Evolutionary conservation across 2,329 filamentous ascomycete genomes (phyloP).

Genomic region (Phoma herbarum): DNA sequence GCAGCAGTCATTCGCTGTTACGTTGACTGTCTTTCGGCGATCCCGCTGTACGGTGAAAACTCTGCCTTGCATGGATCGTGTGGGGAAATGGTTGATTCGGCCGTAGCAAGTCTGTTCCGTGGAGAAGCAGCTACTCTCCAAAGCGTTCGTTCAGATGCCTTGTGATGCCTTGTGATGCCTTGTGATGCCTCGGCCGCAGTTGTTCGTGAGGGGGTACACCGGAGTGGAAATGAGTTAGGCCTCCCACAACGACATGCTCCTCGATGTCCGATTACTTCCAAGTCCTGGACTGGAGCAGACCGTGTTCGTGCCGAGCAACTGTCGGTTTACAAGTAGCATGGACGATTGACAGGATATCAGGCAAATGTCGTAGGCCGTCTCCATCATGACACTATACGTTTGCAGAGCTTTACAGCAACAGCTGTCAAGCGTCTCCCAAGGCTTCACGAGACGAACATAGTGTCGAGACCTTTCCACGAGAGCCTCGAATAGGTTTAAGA

Average conservation of each 20-base stretch:
- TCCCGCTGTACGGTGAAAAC: not conserved
- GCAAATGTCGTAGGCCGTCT: not conserved
- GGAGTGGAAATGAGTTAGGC: conserved; percentile 15
- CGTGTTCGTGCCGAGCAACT: not conserved
- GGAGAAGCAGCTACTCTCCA: not conserved
- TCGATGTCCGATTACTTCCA: conserved; percentile 1
- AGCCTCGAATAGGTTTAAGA: not conserved
- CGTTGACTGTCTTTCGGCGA: not conserved
- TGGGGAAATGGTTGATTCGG: not conserved
- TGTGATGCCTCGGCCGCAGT: not conserved
- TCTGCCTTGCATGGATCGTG: conserved; percentile 10
- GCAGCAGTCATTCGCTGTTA: not conserved
- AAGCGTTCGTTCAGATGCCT: not conserved
- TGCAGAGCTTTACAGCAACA: not conserved
- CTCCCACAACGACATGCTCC: conserved; percentile 1
- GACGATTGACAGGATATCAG: no score
- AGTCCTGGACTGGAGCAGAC: not conserved
- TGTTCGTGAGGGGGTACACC: not conserved
- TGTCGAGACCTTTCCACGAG: not conserved
- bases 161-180: not conserved
- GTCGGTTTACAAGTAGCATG: not conserved
- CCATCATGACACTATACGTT: not conserved
- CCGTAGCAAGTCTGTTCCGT: not conserved
- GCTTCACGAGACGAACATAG: not conserved
- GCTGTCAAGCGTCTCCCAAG: not conserved